These are phyloP conservation scores for Scopulariopsis brevicaulis DNA, from an alignment of 2,329 filamentous ascomycete genomes.

Conservation along the genomic window DNA sequence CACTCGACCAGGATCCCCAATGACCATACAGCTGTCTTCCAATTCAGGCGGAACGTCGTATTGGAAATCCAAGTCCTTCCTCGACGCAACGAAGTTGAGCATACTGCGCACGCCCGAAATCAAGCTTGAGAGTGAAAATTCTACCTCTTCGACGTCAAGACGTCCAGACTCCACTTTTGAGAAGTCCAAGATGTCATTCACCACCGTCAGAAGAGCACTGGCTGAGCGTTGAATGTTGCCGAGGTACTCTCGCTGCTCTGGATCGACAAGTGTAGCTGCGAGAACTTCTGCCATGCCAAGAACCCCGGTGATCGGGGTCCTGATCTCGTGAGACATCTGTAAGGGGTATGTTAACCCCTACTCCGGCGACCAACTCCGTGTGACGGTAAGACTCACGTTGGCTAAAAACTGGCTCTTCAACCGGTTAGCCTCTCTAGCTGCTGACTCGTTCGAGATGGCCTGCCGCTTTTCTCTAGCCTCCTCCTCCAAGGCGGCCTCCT, in stretches of 20 bases:
- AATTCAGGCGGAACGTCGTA: conserved; percentile 22
- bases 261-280: not conserved
- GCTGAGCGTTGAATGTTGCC: conserved; percentile 72
- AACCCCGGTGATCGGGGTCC: conserved; percentile 69
- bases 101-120: conserved; percentile 76
- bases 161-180: conserved; percentile 75
- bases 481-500: conserved; percentile 49
- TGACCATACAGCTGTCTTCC: conserved; percentile 48
- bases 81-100: conserved; percentile 73
- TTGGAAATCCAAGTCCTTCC: conserved; percentile 62
- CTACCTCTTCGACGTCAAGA: conserved; percentile 69
- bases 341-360: not conserved
- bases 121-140: conserved; percentile 64
- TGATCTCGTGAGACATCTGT: conserved; percentile 68
- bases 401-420: conserved; percentile 73
- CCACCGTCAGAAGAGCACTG: conserved; percentile 73
- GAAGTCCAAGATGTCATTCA: conserved; percentile 86
- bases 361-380: not conserved
- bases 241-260: conserved; percentile 56
- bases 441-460: conserved; percentile 62
- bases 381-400: conserved; percentile 30
- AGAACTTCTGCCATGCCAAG: conserved; percentile 71
- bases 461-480: conserved; percentile 59
- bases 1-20: conserved; percentile 75
- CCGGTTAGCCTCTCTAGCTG: conserved; percentile 69